Base-by-base conservation (phyloP, 208 protist species). In the Phytomonas francai region DNA sequence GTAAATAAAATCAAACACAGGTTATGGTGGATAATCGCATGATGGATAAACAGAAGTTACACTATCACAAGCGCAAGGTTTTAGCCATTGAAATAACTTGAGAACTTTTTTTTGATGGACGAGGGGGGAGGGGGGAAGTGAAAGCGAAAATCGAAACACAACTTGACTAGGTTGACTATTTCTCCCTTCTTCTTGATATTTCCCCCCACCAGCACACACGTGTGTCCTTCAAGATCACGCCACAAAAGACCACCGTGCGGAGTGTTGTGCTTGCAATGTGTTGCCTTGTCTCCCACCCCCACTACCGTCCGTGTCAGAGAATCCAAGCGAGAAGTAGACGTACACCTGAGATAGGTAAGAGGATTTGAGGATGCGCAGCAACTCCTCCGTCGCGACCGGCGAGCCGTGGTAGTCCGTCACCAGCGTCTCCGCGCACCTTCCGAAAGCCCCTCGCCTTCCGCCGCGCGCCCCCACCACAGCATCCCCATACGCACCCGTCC, bases 191-290 rank as follows among this genome's bases (percentile, higher is more conserved):
- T 36, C 8, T 36, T 3, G 33, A 36, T 36, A 11, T 36, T 8
- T 36, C 33, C 8, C 33, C 3, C 8, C 33, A 11, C 33, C 33
- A 36, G 3, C 33, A 11, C 33, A 36, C 33, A 11, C 33, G 33
- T 36, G 33, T 36, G 33, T 36, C 33, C 3, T 36, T 36, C 8
- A 8, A 36, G 34, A 62, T 25, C 68, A 80, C 3, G 65, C 61
- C 28, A 70, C 63, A 76, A 91, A 84, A 28, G 85, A 91, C 85
- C 85, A 91, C 59, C 68, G 70, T 27, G 78, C 78, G 5, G 80
- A 61, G 62, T 88, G 80, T 11, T 80, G 78, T 14, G 87, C 63
- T 27, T 81, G 78, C 57, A 88, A 59, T 22, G 70, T 67, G 16
- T 30, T 30, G 51, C 65, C 34, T 39, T 62, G 56, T 16, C 36